These are phyloP conservation scores for Cinchona pubescens DNA, from an alignment of 257 asterid species.

Conservation along the genomic window DNA sequence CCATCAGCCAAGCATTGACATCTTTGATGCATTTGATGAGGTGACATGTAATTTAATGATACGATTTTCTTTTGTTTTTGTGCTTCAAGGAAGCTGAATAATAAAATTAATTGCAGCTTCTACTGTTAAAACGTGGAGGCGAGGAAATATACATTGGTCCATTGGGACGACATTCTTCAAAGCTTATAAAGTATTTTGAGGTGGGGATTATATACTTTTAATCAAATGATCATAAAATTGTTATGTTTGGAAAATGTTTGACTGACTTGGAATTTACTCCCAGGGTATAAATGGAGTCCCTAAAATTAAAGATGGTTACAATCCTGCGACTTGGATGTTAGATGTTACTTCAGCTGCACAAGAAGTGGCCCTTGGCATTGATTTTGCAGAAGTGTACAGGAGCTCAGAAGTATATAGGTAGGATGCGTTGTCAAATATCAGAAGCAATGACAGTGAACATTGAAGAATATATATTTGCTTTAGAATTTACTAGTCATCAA, in stretches of 20 bases:
- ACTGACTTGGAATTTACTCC: slow-evolving; percentile 1
- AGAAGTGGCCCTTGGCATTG: slow-evolving; percentile 63
- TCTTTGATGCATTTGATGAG: slow-evolving; percentile 31
- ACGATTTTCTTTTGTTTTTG: not conserved
- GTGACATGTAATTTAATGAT: not conserved
- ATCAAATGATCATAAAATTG: not conserved
- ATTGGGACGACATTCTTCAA: slow-evolving; percentile 62
- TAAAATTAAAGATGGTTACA: slow-evolving; percentile 64
- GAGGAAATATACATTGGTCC: slow-evolving; percentile 90
- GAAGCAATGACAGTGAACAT: not conserved
- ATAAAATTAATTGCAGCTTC: slow-evolving; percentile 43
- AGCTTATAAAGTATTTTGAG: slow-evolving; percentile 78
- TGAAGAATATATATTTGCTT: not conserved
- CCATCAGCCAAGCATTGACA: slow-evolving; percentile 32
- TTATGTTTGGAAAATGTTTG: not conserved
- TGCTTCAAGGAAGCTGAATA: not conserved
- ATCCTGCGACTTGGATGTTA: slow-evolving; percentile 93
- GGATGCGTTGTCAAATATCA: not conserved
- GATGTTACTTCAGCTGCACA: slow-evolving; percentile 74
- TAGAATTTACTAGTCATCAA: not conserved
- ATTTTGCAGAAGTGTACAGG: slow-evolving; percentile 69
- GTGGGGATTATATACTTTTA: slow-evolving; percentile 32
- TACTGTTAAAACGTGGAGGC: slow-evolving; percentile 85
- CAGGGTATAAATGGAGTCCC: slow-evolving; percentile 64
- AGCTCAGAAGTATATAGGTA: slow-evolving; percentile 59